Evolutionary conservation across 805 yeast genomes (phyloP), one percentile per base, ranked within the genome.

Genomic region (Teunomyces stri): DNA sequence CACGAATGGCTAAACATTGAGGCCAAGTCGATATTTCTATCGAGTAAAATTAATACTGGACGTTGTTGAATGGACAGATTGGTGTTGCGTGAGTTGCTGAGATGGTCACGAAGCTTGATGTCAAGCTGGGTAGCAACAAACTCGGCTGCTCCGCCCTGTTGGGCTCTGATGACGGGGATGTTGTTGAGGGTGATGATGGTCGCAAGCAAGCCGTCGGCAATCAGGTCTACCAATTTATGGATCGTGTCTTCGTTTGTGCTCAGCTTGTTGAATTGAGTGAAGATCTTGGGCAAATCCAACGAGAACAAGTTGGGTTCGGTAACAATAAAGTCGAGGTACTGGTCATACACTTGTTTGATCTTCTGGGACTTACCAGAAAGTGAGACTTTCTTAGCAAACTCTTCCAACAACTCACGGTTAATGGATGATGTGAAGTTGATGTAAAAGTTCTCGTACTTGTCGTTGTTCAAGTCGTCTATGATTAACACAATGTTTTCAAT

Each of bases 1-100:
- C 98, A 92, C 10, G 97, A 89, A 68, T 94, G 99, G 1, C 92
- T 81, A 66, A 94, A 84, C 97, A 94, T 92, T 12, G 96, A 85
- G 1, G 94, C 85, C 51, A 94, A 74, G 67, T 94, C 98, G 49
- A 94, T 76, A 61, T 86, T 88, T 65, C 99, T 78, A 68, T 94
- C 99, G 39, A 94, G 68, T 35, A 94, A 66, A 28, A 95, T 76
- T 56, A 94, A 72, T 10, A 92, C 97, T 2, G 86, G 80, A 51
- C 96, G 74, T 48, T 84, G 85, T 34, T 75, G 55, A 53, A 60
- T 45, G 35, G 64, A 47, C 43, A 56, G 62, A 36, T 57, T 47
- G 25, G 52, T 51, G 12, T 45, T 41, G 60, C 68, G 82, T 47
- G 87, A 68, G 63, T 90, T 92, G 49, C 86, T 79, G 37, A 90